A percentile compares a stretch with the other conserved stretches of the same genome.
These are phyloP conservation scores for Sinapis alba DNA, from an alignment of 441 rosid species.

Conservation along the genomic window DNA sequence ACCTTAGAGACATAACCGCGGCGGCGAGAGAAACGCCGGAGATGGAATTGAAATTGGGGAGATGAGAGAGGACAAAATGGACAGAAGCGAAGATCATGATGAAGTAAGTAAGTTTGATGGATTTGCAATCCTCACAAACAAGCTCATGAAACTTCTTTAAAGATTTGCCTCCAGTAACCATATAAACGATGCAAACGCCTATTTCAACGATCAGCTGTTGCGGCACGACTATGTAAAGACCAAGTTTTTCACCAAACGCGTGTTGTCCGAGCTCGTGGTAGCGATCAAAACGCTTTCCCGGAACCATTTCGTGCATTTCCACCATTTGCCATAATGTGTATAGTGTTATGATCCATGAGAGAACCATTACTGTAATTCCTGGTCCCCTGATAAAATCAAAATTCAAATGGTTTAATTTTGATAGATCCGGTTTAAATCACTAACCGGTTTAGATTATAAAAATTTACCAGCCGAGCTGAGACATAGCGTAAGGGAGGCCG, in stretches of 20 bases:
- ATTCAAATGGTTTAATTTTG: conserved; percentile 4
- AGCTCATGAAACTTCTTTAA: conserved; percentile 64
- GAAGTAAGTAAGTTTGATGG: conserved; percentile 62
- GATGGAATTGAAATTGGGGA: conserved; percentile 85
- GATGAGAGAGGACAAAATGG: conserved; percentile 76
- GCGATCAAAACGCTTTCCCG: conserved; percentile 73
- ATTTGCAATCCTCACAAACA: conserved; percentile 58
- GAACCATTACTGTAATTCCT: conserved; percentile 49
- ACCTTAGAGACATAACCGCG: conserved; percentile 83
- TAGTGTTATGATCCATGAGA: conserved; percentile 78
- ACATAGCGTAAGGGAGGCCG: conserved; percentile 61
- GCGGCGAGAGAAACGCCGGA: conserved; percentile 72
- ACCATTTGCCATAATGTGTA: conserved; percentile 97
- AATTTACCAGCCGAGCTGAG: conserved; percentile 55
- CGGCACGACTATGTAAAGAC: conserved; percentile 78
- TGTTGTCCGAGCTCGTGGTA: conserved; percentile 84
- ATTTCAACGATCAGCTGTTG: conserved; percentile 78
- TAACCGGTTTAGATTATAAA: background rate
- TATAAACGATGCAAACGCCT: conserved; percentile 67
- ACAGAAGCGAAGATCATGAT: conserved; percentile 72
- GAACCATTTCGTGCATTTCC: conserved; percentile 88
- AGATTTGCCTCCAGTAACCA: conserved; percentile 89
- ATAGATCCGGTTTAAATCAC: background rate
- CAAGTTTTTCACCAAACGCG: conserved; percentile 81
- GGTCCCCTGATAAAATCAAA: conserved; percentile 60